Percentiles rank a stretch among this genome's conserved stretches.
phyloP scores from a whole-genome alignment of 2,329 filamentous ascomycete species.

The Aspergillus puulaauensis region DNA sequence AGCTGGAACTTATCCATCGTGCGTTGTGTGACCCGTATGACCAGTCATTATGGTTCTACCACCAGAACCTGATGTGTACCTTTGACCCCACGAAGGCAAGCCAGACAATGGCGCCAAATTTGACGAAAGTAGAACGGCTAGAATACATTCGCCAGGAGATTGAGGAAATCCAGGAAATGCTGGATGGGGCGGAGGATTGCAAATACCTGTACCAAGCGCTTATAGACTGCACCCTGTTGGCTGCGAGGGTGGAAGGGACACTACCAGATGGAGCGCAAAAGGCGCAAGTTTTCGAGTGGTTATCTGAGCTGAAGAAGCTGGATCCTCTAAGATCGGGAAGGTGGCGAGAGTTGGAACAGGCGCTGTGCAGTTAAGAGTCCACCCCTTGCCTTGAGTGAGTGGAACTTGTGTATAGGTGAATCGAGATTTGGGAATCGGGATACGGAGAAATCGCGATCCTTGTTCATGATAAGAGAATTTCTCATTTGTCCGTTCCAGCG shows the following conservation, averaged over 20 bases:
- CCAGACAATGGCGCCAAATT: slow-evolving; percentile 62
- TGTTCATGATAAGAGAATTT: neutral
- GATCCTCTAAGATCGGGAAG: slow-evolving; percentile 73
- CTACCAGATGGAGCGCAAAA: slow-evolving; percentile 43
- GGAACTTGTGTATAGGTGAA: neutral
- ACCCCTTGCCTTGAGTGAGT: slow-evolving; percentile 14
- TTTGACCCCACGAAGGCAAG: slow-evolving; percentile 53
- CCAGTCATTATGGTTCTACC: slow-evolving; percentile 96
- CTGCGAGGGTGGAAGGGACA: slow-evolving; percentile 50
- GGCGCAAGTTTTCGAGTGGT: slow-evolving; percentile 55
- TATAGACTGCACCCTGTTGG: slow-evolving; percentile 69
- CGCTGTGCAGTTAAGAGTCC: slow-evolving; percentile 34
- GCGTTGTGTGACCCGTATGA: slow-evolving; percentile 90
- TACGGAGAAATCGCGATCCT: slow-evolving; percentile 8
- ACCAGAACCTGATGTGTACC: slow-evolving; percentile 79
- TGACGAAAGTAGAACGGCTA: slow-evolving; percentile 62
- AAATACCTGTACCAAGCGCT: slow-evolving; percentile 92
- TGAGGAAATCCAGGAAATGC: slow-evolving; percentile 67
- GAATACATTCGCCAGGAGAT: slow-evolving; percentile 70
- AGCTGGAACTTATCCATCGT: slow-evolving; percentile 72
- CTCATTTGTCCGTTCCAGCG: neutral
- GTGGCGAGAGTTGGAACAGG: slow-evolving; percentile 68
- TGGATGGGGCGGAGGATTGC: slow-evolving; percentile 66
- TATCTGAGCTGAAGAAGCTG: slow-evolving; percentile 64
- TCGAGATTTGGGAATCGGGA: neutral